Evolutionary conservation across 148 eudicot species (phyloP).

Genomic region (Fagopyrum tataricum): DNA sequence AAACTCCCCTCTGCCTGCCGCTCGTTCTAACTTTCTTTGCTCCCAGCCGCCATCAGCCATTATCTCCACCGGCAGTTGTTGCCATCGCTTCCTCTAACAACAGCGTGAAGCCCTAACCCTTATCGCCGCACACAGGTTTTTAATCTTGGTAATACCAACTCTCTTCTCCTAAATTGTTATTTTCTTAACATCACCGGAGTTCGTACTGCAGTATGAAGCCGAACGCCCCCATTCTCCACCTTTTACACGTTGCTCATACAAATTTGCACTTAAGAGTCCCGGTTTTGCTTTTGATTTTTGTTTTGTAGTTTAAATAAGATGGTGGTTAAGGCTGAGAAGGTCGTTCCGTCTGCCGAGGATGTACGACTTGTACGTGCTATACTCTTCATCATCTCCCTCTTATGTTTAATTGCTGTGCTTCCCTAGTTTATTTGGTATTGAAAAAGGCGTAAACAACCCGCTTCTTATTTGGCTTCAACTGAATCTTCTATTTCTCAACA

Average conservation of each 20-base stretch:
- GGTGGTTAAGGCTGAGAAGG: slow-evolving; percentile 19
- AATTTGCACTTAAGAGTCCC: not conserved
- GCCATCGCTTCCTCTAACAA: not conserved
- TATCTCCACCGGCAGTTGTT: not conserved
- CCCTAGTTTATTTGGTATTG: not conserved
- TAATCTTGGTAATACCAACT: too few species aligned
- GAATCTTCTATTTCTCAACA: not conserved
- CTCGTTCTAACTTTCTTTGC: not conserved
- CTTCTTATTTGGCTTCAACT: not conserved
- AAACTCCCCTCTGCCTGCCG: too few species aligned
- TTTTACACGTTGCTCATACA: not conserved
- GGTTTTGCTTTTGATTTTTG: not conserved
- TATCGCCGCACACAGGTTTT: not conserved
- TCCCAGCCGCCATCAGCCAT: not conserved
- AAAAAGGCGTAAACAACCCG: not conserved
- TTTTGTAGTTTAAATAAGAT: slow-evolving; percentile 3
- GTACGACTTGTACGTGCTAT: slow-evolving; percentile 17
- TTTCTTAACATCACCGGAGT: not conserved
- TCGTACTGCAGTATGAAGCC: not conserved
- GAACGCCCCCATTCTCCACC: not conserved
- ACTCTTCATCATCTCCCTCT: not conserved
- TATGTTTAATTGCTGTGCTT: not conserved
- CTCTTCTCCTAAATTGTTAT: too few species aligned
- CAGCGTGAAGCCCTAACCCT: not conserved
- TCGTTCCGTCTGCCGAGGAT: slow-evolving; percentile 15